Percentiles rank a stretch among this genome's conserved stretches.
Evolutionary conservation across 2,329 filamentous ascomycete genomes (phyloP).

Genomic region (Claviceps africana): DNA sequence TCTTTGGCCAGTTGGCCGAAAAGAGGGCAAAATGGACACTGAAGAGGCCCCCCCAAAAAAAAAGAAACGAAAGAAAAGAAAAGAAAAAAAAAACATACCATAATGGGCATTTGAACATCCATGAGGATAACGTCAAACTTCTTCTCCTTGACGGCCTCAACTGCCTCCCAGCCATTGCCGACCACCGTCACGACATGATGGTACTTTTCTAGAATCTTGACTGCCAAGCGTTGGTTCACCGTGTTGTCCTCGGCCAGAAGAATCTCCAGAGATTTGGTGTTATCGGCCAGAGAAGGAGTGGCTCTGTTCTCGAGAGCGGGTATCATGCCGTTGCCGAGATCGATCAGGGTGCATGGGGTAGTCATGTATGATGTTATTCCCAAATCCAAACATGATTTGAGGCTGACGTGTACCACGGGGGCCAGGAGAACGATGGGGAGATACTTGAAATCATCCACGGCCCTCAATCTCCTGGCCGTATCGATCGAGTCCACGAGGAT

Average conservation of each 20-base stretch:
- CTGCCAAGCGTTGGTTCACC: conserved; percentile 88
- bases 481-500: conserved; percentile 92
- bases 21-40: not conserved
- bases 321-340: conserved; percentile 90
- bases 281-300: conserved; percentile 80
- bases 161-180: conserved; percentile 84
- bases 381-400: conserved; percentile 86
- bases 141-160: conserved; percentile 82
- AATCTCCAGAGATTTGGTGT: conserved; percentile 91
- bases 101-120: conserved; percentile 99
- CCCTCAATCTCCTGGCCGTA: conserved; percentile 71
- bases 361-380: conserved; percentile 99
- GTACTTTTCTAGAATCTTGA: conserved; percentile 95
- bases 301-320: conserved; percentile 88
- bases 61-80: not conserved
- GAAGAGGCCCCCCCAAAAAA: too few species aligned
- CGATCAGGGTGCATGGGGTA: conserved; percentile 83
- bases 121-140: conserved; percentile 95
- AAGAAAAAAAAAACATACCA: conserved; percentile 38
- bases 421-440: conserved; percentile 89
- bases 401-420: conserved; percentile 74
- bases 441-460: conserved; percentile 93
- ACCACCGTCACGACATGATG: conserved; percentile 87
- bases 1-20: too few species aligned
- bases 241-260: conserved; percentile 92